A percentile compares a stretch with the other conserved stretches of the same genome.
phyloP scores from a whole-genome alignment of 148 eudicot genomes.

The Selenicereus undatus region DNA sequence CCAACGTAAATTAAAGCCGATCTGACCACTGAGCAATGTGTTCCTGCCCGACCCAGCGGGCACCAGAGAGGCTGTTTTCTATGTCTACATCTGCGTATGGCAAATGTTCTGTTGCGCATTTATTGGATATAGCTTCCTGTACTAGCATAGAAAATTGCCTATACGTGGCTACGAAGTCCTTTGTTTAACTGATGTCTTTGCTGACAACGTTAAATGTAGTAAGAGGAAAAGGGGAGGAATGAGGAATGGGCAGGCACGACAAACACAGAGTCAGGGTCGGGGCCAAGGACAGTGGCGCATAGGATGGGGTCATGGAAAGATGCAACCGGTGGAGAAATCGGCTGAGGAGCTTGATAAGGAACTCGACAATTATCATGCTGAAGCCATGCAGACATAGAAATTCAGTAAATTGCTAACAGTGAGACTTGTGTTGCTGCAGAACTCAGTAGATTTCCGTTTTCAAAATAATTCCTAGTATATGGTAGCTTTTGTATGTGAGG shows the following conservation, averaged over 20 bases:
- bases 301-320: conserved; percentile 42
- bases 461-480: neutral
- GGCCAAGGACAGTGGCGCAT: conserved; percentile 36
- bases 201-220: conserved; percentile 22
- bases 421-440: neutral
- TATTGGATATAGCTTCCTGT: no score
- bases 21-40: neutral
- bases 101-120: no score
- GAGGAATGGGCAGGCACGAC: conserved; percentile 35
- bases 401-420: neutral
- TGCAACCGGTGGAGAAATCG: conserved; percentile 44
- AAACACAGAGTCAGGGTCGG: neutral
- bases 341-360: conserved; percentile 93
- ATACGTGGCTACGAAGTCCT: no score
- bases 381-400: conserved; percentile 55
- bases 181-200: neutral
- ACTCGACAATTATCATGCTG: conserved; percentile 77
- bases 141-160: no score
- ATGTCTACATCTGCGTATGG: no score
- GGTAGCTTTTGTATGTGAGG: neutral
- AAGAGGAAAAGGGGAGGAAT: conserved; percentile 51
- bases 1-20: neutral
- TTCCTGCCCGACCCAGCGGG: neutral
- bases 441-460: neutral
- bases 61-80: neutral